Conservation (phyloP, 2,329 filamentous ascomycete species). For the Paecilomyces formosus region DNA sequence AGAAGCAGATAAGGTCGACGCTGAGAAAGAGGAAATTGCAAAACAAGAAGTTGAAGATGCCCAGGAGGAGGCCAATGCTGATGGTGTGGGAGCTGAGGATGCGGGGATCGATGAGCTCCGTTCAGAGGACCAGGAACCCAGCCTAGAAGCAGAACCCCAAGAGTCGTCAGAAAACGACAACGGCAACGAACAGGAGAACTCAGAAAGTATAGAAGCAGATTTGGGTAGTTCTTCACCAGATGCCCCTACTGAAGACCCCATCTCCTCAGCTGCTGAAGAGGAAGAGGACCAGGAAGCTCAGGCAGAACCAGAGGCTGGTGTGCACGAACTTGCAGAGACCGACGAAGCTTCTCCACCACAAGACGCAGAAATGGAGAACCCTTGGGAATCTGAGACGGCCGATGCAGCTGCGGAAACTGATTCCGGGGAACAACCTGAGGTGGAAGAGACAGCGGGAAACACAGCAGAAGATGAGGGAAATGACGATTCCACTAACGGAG, state of each 20-base stretch:
- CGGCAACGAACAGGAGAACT: not conserved
- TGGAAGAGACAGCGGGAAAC: constrained; percentile 5
- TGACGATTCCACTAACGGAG: constrained; percentile 3
- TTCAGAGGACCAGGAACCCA: constrained; percentile 6
- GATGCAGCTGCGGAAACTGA: constrained; percentile 5
- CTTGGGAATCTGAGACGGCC: not conserved
- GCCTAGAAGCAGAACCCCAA: not conserved
- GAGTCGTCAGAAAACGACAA: not conserved
- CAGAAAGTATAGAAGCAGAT: not conserved
- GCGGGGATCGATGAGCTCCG: constrained; percentile 6
- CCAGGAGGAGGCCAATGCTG: constrained; percentile 11
- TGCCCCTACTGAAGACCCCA: not conserved
- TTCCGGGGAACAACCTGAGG: not conserved
- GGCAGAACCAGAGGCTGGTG: constrained; percentile 1
- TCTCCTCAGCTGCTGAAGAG: not conserved
- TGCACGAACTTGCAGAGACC: constrained; percentile 3
- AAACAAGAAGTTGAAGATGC: constrained; percentile 25
- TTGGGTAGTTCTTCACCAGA: not conserved
- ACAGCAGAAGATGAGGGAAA: constrained; percentile 5
- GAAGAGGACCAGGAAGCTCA: not conserved
- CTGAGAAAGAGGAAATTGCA: constrained; percentile 25
- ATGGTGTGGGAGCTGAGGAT: constrained; percentile 6
- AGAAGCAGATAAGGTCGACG: constrained; percentile 22
- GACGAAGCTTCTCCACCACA: constrained; percentile 2
- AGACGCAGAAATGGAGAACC: constrained; percentile 3